Evolutionary conservation across 2,329 filamentous ascomycete genomes (phyloP), one percentile per base, ranked within the genome.

Genomic region (Neocucurbitaria cava): DNA sequence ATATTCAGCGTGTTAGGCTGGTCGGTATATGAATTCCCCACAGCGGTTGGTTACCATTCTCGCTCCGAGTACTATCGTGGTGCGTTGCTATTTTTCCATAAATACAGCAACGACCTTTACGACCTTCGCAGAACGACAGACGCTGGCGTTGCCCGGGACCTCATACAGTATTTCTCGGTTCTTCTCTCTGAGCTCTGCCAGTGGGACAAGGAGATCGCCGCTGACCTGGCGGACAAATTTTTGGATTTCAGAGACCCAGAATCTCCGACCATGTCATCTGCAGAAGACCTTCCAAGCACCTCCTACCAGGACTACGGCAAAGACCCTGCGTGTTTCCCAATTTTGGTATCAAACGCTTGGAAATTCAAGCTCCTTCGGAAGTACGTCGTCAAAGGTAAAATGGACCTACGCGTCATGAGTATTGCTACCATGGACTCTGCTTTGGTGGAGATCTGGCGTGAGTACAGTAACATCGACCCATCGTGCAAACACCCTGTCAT

Each of bases 371-470:
- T 89, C 1, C 79, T 90, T 46, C 86, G 86, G 64, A 89, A 86
- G 62, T 87, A 94, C 62, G 88, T 97, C 47, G 87, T 85, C 67
- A 94, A 91, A 52, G 89, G 90, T 31, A 91, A 94, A 67, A 96
- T 98, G 92, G 91, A 96, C 69, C 81, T 97, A 33, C 88, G 94
- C 33, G 90, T 96, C 11, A 83, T 86, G 71, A 92, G 91, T 18
- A 87, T 94, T 45, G 84, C 86, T n/a, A 81, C 80, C 18, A 89
- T 97, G 84, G 89, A 90, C 61, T 71, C 69, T 8, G 87, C 91
- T 26, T 81, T 97, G 31, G 83, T 96, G 8, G 70, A 74, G 0
- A 79, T 91, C 21, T 95, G 72, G 66, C 58, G 58, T 41, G 68
- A 71, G 30, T 72, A 87, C 82, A 84, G 82, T 52, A 79, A 79